Base-by-base conservation (phyloP, 352 stramenopile species). In the Globisporangium lucens region DNA sequence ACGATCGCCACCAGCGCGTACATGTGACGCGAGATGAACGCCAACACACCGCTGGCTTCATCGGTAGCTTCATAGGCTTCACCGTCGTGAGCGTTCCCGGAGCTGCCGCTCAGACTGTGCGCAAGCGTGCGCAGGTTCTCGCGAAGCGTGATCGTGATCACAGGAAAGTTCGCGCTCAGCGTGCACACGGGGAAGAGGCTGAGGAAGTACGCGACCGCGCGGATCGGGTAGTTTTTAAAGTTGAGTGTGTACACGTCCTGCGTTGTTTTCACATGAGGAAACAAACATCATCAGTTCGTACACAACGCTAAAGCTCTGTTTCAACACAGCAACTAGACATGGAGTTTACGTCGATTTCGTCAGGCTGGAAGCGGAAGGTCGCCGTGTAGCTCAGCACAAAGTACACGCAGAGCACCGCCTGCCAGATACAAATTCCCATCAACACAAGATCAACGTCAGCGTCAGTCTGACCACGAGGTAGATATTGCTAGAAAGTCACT, bases 161-260 rank as follows among this genome's bases (percentile, higher is more conserved):
- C 71, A 4, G 88, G 88, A 56, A 96, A 96, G 56, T 83, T 93
- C 63, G 88, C 85, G 68, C 88, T 94, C 20, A 96, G 69, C 9
- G 88, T 96, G 69, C 87, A 96, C 35, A 96, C 88, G 12, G 88
- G 88, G 74, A 96, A 96, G 13, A 96, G 72, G 47, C 85, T 94
- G 49, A 96, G 74, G 65, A 96, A 96, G 70, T 96, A 96, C 58
- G 86, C 85, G 68, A 94, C 82, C 53, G 85, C 77, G 46, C 88
- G 80, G 41, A 94, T 74, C 15, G 85, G 73, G 70, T 93, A 92
- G 67, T 87, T 64, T 70, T 91, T 90, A 69, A 96, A 96, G 75
- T 96, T 96, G 63, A 96, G 87, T 52, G 88, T 94, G 74, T 96
- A 96, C 43, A 96, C 87, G 72, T 96, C 88, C 87, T 95, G 38